Percentiles rank a stretch among this genome's conserved stretches.
Evolutionary conservation across 176 grass and related monocot genomes (phyloP).

Genomic region (Rhynchospora pubera): DNA sequence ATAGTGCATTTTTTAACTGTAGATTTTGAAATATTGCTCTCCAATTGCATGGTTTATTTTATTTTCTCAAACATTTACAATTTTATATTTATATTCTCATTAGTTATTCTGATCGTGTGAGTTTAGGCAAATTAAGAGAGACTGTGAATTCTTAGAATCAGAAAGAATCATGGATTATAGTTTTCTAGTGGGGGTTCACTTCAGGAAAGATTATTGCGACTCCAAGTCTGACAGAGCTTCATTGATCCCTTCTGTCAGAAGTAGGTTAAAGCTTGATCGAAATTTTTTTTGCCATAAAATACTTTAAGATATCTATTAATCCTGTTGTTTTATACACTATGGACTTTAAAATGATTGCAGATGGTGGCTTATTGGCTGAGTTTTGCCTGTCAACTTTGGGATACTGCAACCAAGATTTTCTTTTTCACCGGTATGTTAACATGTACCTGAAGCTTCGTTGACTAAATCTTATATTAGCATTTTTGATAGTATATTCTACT

Average conservation of each 20-base stretch:
- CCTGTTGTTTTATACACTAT: too few species aligned
- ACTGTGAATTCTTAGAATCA: conserved; percentile 58
- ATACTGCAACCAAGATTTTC: conserved; percentile 41
- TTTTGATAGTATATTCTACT: too few species aligned
- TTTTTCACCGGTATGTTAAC: background rate
- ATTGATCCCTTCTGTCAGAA: conserved; percentile 28
- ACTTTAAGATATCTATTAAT: background rate
- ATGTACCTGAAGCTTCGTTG: too few species aligned
- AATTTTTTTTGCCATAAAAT: background rate
- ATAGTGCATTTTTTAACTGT: too few species aligned
- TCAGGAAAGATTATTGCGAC: conserved; percentile 40
- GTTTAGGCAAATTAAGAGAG: conserved; percentile 61
- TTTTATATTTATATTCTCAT: too few species aligned
- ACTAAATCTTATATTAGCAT: too few species aligned
- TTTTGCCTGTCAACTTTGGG: conserved; percentile 39
- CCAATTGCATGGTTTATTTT: too few species aligned
- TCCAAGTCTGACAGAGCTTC: conserved; percentile 38
- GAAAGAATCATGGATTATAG: conserved; percentile 82
- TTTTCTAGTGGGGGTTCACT: conserved; percentile 62
- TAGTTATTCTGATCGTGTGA: too few species aligned
- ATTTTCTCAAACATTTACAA: too few species aligned
- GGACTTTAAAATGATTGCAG: conserved; percentile 46
- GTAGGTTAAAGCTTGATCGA: conserved; percentile 32
- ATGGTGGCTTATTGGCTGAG: conserved; percentile 34
- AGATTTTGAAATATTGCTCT: too few species aligned